Base-by-base conservation (phyloP, 768 basidiomycete species). In the Ramaria sp. region DNA sequence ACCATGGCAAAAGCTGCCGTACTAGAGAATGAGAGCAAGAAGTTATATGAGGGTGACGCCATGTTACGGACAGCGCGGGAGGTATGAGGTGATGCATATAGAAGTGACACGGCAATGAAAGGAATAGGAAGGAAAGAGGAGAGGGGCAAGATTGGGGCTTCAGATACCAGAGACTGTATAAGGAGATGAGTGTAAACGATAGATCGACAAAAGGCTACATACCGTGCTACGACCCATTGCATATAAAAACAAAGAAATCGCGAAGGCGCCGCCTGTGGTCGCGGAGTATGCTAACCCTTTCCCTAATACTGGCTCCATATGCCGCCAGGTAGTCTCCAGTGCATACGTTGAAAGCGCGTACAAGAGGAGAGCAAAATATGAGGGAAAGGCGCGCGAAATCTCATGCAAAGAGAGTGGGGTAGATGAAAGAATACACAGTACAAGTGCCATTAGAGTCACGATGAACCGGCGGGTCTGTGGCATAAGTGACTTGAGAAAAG, bases 101-200 rank as follows among this genome's bases (percentile, higher is more conserved):
- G 72, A 33, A 84, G 61, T 17, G 79, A 73, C 59, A 78, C 81
- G 10, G 86, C 78, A 58, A 87, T 71, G 59, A 86, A 66, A 24
- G 86, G 86, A 49, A 88, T 69, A 47, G 76, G 70, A 12, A 75
- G 73, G 19, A 88, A 72, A 1, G 84, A 79, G 77, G 63, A 87
- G 75, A 31, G 82, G 59, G 34, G 79, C 79, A 22, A 84, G 84
- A 27, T 85, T 85, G 0, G 78, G 77, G 54, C 76, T 79, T 7
- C 78, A 74, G 20, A 81, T 78, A 27, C 77, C 73, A 31, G 79
- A 75, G 63, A 82, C 77, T 4, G 78, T 76, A 30, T 75, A 73
- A 27, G 78, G 82, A 19, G 87, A 67, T 3, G 13, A 49, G 31
- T 49, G 37, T 13, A 13, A 83, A 80, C 4, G 78, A 75, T 24